phyloP scores from a whole-genome alignment of 257 asterid species.

The Gynochthodes officinalis region DNA sequence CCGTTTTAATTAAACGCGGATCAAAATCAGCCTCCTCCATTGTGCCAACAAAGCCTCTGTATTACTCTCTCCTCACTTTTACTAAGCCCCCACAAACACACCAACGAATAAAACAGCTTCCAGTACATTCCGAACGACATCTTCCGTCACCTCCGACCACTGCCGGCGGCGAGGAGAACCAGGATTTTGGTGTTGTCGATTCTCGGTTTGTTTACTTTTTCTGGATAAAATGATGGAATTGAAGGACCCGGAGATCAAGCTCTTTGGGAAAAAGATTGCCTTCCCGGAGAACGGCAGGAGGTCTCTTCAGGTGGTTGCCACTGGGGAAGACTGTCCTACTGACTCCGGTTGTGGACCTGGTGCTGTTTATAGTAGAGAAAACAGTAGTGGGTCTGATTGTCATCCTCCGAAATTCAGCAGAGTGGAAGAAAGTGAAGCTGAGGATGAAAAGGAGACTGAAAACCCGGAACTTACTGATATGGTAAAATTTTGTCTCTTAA shows the following conservation, averaged over 20 bases:
- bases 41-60: constrained; percentile 49
- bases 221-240: constrained; percentile 21
- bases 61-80: constrained; percentile 11
- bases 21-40: constrained; percentile 36
- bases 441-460: constrained; percentile 29
- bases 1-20: constrained; percentile 29
- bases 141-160: background rate
- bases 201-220: background rate
- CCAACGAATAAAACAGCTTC: too few relatives aligned
- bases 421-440: constrained; percentile 27
- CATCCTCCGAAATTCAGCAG: constrained; percentile 28
- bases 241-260: constrained; percentile 61
- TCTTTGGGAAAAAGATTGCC: constrained; percentile 69
- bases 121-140: too few relatives aligned
- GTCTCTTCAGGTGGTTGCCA: background rate
- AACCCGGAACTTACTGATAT: constrained; percentile 30
- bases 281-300: constrained; percentile 46
- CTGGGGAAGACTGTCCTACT: constrained; percentile 19
- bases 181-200: too few relatives aligned
- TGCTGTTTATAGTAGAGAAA: constrained; percentile 20
- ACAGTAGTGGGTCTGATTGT: constrained; percentile 20
- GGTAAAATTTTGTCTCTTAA: too few relatives aligned
- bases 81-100: constrained; percentile 2
- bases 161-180: background rate
- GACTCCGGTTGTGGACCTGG: constrained; percentile 23